phyloP scores from a whole-genome alignment of 441 rosid species.

The Sinapis alba region DNA sequence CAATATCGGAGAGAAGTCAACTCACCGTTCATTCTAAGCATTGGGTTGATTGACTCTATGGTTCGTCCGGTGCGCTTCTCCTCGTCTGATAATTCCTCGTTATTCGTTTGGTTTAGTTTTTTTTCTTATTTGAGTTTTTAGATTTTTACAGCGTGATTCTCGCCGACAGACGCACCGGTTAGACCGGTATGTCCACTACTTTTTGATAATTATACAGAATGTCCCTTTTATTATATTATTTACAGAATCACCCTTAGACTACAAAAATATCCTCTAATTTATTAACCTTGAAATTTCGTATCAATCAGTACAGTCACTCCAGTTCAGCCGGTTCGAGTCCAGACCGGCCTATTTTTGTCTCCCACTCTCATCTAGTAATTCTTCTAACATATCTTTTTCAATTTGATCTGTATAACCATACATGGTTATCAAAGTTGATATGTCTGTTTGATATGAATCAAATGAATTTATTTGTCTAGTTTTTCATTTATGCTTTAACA shows the following conservation, averaged over 20 bases:
- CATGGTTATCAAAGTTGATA: too few species aligned
- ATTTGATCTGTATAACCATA: too few species aligned
- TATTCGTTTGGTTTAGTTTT: not conserved
- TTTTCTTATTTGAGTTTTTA: not conserved
- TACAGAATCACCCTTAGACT: not conserved
- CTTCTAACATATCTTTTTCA: too few species aligned
- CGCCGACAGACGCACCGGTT: conserved; percentile 32
- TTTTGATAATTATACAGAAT: not conserved
- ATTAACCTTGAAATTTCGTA: not conserved
- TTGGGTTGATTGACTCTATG: conserved; percentile 21
- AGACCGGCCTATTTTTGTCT: not conserved
- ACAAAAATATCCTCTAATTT: not conserved
- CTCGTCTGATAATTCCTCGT: conserved; percentile 38
- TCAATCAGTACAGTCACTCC: not conserved
- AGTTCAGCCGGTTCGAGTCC: conserved; percentile 1
- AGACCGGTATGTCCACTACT: conserved; percentile 27
- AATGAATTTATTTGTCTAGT: too few species aligned
- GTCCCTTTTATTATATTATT: conserved; percentile 12
- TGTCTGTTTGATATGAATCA: too few species aligned
- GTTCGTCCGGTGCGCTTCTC: conserved; percentile 35
- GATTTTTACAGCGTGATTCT: conserved; percentile 24
- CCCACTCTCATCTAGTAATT: not conserved
- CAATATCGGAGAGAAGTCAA: conserved; percentile 41
- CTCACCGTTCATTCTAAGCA: conserved; percentile 25
- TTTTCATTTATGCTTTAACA: too few species aligned